Conservation (phyloP, 768 basidiomycete species). For the Mycena floridula region DNA sequence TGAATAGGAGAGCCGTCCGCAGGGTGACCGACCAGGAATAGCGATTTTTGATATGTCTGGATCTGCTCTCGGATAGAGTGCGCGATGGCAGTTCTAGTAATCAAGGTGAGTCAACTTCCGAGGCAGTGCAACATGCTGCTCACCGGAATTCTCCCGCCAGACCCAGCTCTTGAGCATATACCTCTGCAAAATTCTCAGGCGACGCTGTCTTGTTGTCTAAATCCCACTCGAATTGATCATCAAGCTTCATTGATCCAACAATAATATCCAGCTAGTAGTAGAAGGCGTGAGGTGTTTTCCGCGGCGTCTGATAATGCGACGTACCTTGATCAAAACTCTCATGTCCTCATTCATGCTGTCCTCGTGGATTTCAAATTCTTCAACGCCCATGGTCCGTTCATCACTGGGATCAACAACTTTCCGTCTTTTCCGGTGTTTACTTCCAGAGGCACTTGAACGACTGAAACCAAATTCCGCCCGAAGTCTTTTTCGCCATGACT, state of each 20-base stretch:
- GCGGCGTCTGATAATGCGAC: not conserved
- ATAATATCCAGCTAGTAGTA: slow-evolving; percentile 82
- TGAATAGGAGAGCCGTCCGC: slow-evolving; percentile 71
- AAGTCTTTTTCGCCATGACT: slow-evolving; percentile 57
- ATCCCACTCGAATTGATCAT: slow-evolving; percentile 99
- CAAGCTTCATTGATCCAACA: slow-evolving; percentile 86
- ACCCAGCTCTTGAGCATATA: slow-evolving; percentile 83
- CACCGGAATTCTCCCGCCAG: slow-evolving; percentile 90
- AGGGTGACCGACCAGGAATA: slow-evolving; percentile 86
- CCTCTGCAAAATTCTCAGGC: slow-evolving; percentile 89
- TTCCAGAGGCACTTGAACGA: slow-evolving; percentile 24
- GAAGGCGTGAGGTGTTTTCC: not conserved
- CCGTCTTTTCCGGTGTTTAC: slow-evolving; percentile 34
- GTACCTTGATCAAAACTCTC: slow-evolving; percentile 89
- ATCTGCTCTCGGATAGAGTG: slow-evolving; percentile 96
- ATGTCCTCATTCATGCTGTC: slow-evolving; percentile 73
- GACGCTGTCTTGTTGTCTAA: slow-evolving; percentile 71
- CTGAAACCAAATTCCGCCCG: slow-evolving; percentile 28
- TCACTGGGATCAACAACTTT: slow-evolving; percentile 24
- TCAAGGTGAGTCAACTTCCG: too few relatives aligned
- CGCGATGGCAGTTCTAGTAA: slow-evolving; percentile 82
- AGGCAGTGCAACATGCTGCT: slow-evolving; percentile 19
- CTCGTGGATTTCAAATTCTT: slow-evolving; percentile 64
- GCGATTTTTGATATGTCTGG: slow-evolving; percentile 84
- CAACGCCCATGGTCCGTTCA: slow-evolving; percentile 45